Evolutionary conservation across 2,329 filamentous ascomycete genomes (phyloP).

Genomic region (Colletotrichum nymphaeae): DNA sequence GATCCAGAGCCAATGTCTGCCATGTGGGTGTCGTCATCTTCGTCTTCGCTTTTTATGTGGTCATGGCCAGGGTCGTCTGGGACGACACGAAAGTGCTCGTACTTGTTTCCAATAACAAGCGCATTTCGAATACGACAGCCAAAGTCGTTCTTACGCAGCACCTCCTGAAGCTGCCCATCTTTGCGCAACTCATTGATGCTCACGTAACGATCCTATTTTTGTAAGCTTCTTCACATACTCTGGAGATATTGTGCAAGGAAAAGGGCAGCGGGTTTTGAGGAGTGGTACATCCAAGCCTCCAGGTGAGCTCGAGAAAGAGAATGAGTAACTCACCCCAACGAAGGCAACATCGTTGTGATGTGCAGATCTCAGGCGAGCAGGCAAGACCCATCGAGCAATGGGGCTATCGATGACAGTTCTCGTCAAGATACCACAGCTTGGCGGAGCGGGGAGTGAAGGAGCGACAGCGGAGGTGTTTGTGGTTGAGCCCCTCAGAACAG

Average conservation of each 20-base stretch:
- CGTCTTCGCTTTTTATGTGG: slow-evolving; percentile 52
- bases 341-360: slow-evolving; percentile 86
- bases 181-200: slow-evolving; percentile 81
- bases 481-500: slow-evolving; percentile 52
- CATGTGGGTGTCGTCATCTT: slow-evolving; percentile 48
- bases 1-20: slow-evolving; percentile 41
- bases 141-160: slow-evolving; percentile 85
- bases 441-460: slow-evolving; percentile 50
- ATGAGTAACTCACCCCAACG: slow-evolving; percentile 72
- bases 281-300: neutral
- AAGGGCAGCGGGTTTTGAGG: slow-evolving; percentile 15
- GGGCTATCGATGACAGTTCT: slow-evolving; percentile 83
- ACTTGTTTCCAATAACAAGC: slow-evolving; percentile 74
- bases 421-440: slow-evolving; percentile 78
- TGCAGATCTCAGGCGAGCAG: slow-evolving; percentile 79
- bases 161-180: slow-evolving; percentile 77
- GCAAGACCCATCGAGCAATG: slow-evolving; percentile 79
- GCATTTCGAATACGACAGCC: slow-evolving; percentile 83
- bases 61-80: slow-evolving; percentile 38
- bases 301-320: slow-evolving; percentile 1
- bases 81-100: slow-evolving; percentile 50
- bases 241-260: neutral
- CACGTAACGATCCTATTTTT: slow-evolving; percentile 76
- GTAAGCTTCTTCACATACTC: slow-evolving; percentile 36
- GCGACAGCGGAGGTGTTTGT: slow-evolving; percentile 42